A percentile compares a stretch with the other conserved stretches of the same genome.
Conservation (phyloP, 352 stramenopile genomes). For the Phytophthora sp. region DNA sequence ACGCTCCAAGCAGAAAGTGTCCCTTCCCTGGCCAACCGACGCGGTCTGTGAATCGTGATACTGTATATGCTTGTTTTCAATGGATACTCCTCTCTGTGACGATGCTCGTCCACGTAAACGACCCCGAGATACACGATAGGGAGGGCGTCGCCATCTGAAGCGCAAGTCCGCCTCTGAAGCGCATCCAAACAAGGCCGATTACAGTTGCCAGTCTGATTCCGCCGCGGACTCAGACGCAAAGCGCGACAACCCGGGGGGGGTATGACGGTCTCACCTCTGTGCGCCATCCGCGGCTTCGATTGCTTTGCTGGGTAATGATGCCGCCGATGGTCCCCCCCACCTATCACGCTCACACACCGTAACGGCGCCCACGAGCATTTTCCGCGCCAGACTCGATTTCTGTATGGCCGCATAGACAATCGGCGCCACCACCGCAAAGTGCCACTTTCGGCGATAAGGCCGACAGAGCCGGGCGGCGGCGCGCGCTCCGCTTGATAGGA, state of each 20-base stretch:
- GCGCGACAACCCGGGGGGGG: neutral
- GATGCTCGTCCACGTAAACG: neutral
- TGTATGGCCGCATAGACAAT: constrained; percentile 32
- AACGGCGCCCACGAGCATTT: constrained; percentile 19
- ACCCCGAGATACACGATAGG: neutral
- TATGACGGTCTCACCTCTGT: constrained; percentile 14
- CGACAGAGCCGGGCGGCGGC: constrained; percentile 13
- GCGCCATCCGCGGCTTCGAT: neutral
- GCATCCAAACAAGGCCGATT: constrained; percentile 39
- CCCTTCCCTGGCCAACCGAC: neutral
- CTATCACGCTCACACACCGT: neutral
- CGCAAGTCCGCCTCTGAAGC: constrained; percentile 15
- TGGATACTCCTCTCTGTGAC: neutral
- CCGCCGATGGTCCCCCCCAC: constrained; percentile 2
- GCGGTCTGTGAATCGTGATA: neutral
- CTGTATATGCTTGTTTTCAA: constrained; percentile 5
- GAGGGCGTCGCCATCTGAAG: constrained; percentile 24
- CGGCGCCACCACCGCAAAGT: constrained; percentile 22
- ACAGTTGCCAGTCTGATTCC: neutral
- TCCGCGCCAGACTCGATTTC: constrained; percentile 14
- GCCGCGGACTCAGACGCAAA: constrained; percentile 10
- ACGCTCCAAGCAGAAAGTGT: neutral
- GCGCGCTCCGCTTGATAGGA: constrained; percentile 12
- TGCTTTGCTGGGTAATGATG: constrained; percentile 16
- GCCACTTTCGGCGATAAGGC: constrained; percentile 18